Evolutionary conservation across 441 rosid species (phyloP).

Genomic region (Biscutella auriculata): DNA sequence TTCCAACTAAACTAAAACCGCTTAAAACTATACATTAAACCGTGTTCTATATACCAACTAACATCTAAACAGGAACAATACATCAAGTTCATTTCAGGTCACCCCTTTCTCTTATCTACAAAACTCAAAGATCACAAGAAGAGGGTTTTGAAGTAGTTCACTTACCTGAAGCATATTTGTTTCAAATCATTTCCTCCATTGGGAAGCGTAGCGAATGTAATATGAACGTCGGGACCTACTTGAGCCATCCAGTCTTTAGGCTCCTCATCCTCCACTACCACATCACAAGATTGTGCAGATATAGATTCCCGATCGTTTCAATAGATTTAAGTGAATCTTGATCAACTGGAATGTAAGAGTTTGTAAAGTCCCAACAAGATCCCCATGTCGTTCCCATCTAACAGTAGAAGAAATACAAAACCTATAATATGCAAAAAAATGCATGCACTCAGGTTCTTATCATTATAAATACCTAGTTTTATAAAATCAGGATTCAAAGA

Average conservation of each 20-base stretch:
- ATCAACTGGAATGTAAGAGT: conserved; percentile 24
- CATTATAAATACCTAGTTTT: too few species aligned
- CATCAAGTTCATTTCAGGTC: not conserved
- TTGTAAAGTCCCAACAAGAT: conserved; percentile 93
- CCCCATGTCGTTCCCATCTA: too few species aligned
- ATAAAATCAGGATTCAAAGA: too few species aligned
- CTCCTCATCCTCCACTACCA: conserved; percentile 68
- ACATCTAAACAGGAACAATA: too few species aligned
- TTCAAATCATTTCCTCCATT: conserved; percentile 90
- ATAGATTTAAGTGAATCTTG: conserved; percentile 33
- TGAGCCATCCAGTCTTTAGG: conserved; percentile 99
- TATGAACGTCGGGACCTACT: conserved; percentile 98
- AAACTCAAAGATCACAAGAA: not conserved
- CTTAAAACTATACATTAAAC: too few species aligned
- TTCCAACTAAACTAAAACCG: too few species aligned
- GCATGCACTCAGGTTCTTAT: too few species aligned
- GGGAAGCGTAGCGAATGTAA: conserved; percentile 86
- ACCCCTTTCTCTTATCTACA: not conserved
- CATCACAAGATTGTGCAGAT: conserved; percentile 59
- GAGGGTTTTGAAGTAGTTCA: not conserved
- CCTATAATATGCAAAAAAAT: too few species aligned
- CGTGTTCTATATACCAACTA: too few species aligned
- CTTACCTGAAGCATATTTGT: conserved; percentile 89
- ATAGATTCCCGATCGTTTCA: conserved; percentile 44
- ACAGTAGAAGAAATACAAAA: too few species aligned